These are phyloP conservation scores for Lachancea nothofagi DNA, from an alignment of 805 yeast genomes.

Conservation along the genomic window DNA sequence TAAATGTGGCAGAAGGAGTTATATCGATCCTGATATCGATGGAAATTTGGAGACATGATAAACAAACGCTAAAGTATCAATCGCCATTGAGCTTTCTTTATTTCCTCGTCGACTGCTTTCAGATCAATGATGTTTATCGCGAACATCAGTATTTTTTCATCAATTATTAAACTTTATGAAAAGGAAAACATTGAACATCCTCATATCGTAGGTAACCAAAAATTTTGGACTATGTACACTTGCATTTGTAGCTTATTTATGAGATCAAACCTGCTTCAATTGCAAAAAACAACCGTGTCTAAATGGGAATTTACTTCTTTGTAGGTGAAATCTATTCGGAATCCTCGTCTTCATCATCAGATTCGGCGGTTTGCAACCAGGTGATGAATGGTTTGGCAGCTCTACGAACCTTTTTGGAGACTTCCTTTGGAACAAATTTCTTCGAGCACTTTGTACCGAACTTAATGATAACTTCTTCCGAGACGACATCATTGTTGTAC, in stretches of 20 bases:
- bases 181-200: not conserved
- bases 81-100: not conserved
- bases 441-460: slow-evolving; percentile 91
- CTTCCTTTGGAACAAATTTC: slow-evolving; percentile 88
- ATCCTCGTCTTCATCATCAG: slow-evolving; percentile 62
- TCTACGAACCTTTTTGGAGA: slow-evolving; percentile 87
- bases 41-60: slow-evolving; percentile 3
- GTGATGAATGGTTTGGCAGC: slow-evolving; percentile 93
- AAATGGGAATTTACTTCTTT: not conserved
- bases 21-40: slow-evolving; percentile 13
- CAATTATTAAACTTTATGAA: not conserved
- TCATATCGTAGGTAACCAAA: not conserved
- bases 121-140: not conserved
- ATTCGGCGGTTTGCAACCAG: slow-evolving; percentile 94
- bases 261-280: too few relatives aligned
- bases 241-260: not conserved
- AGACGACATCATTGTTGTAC: slow-evolving; percentile 76
- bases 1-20: slow-evolving; percentile 15
- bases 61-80: not conserved
- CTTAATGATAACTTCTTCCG: slow-evolving; percentile 72
- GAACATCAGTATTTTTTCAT: not conserved
- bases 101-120: not conserved
- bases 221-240: not conserved
- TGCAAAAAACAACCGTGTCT: too few relatives aligned
- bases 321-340: not conserved